A percentile compares a stretch with the other conserved stretches of the same genome.
phyloP scores from a whole-genome alignment of 1,284 basidiomycete genomes.

The Moniliella sp. region DNA sequence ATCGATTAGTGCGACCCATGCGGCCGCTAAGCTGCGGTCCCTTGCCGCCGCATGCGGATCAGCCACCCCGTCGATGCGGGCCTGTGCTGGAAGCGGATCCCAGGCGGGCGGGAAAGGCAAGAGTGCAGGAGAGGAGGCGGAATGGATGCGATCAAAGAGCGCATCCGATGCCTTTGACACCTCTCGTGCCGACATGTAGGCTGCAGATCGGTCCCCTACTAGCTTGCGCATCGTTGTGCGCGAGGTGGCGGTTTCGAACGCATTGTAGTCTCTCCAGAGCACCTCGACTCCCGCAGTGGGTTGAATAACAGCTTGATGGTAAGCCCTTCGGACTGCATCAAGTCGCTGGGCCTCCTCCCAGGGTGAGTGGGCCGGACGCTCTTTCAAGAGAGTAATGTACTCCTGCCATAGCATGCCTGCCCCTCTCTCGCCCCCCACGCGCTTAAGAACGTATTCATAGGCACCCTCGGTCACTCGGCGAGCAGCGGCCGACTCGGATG shows the following conservation, averaged over 20 bases:
- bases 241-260: slow-evolving; percentile 74
- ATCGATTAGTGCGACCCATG: slow-evolving; percentile 76
- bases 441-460: slow-evolving; percentile 76
- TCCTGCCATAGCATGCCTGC: slow-evolving; percentile 43
- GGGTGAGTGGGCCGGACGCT: slow-evolving; percentile 50
- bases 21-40: slow-evolving; percentile 53
- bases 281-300: slow-evolving; percentile 78
- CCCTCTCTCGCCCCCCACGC: slow-evolving; percentile 53
- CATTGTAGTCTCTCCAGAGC: slow-evolving; percentile 82
- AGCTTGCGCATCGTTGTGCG: slow-evolving; percentile 49
- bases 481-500: slow-evolving; percentile 2
- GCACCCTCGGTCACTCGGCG: slow-evolving; percentile 59
- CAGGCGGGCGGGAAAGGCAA: slow-evolving; percentile 21
- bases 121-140: slow-evolving; percentile 15
- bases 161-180: slow-evolving; percentile 58
- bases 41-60: slow-evolving; percentile 3
- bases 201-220: slow-evolving; percentile 50
- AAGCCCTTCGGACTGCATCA: slow-evolving; percentile 72
- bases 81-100: slow-evolving; percentile 2
- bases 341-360: slow-evolving; percentile 93
- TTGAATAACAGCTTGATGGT: slow-evolving; percentile 76
- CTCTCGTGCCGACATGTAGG: slow-evolving; percentile 78
- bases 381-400: slow-evolving; percentile 60
- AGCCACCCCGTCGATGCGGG: slow-evolving; percentile 1
- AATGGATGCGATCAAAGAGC: slow-evolving; percentile 38